phyloP scores from a whole-genome alignment of 768 basidiomycete genomes.

The Lactarius hatsudake region DNA sequence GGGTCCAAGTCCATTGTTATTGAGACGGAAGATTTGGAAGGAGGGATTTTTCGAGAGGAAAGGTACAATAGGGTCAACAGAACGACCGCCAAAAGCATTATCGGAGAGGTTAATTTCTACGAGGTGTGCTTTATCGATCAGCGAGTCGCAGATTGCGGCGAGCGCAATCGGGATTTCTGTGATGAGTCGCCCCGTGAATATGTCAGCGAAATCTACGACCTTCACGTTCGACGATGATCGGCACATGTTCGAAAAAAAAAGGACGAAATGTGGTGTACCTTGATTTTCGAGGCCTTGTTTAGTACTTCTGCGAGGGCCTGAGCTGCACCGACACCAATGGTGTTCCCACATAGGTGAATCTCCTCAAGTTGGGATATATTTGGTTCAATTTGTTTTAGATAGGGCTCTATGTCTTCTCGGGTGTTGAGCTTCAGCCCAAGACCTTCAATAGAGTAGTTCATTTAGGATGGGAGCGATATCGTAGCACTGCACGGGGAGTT shows the following conservation, averaged over 20 bases:
- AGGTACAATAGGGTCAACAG: constrained; percentile 89
- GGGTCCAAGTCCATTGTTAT: constrained; percentile 96
- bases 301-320: constrained; percentile 79
- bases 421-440: constrained; percentile 79
- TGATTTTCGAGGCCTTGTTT: constrained; percentile 59
- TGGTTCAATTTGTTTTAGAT: constrained; percentile 63
- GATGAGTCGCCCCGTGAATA: constrained; percentile 97
- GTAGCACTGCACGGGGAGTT: not conserved
- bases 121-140: constrained; percentile 76
- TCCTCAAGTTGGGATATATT: constrained; percentile 59
- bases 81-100: constrained; percentile 95
- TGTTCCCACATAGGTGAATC: constrained; percentile 92
- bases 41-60: constrained; percentile 81
- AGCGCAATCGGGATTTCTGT: constrained; percentile 91
- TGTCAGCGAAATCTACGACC: constrained; percentile 95
- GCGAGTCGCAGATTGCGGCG: constrained; percentile 81
- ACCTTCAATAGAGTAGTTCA: constrained; percentile 53
- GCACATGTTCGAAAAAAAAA: constrained; percentile 11
- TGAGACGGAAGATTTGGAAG: constrained; percentile 83
- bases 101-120: constrained; percentile 89
- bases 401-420: constrained; percentile 69
- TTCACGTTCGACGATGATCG: constrained; percentile 35
- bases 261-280: constrained; percentile 46
- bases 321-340: constrained; percentile 88
- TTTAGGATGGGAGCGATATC: constrained; percentile 20